Evolutionary conservation across 768 basidiomycete species (phyloP), one percentile per base, ranked within the genome.

Genomic region (Lentinula aciculospora): DNA sequence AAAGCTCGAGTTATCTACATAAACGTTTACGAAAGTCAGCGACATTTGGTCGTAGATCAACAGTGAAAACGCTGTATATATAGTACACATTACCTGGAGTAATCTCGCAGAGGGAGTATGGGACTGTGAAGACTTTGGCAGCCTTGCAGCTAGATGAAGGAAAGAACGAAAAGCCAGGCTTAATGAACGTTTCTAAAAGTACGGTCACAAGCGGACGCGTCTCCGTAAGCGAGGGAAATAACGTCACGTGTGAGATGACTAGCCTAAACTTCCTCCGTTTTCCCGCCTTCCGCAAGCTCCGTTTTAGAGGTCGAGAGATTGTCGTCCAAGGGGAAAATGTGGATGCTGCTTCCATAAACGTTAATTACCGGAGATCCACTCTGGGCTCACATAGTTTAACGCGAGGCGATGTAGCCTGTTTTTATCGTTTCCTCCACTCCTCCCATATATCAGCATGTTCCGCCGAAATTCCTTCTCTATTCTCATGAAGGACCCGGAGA

Each of bases 1-100:
- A 83, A 75, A 44, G 74, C 70, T 72, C 81, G 74, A 32, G 76
- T 73, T 62, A 81, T 67, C 83, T 85, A 3, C 12, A 62, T n/a
- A n/a, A n/a, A n/a, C n/a, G n/a, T n/a, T n/a, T n/a, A 28, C 36
- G 25, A 29, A n/a, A 25, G 9, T 39, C n/a, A 54, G 37, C 10
- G 3, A 28, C n/a, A 39, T 31, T 40, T 13, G 2, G 0, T n/a
- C 13, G 13, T 27, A n/a, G n/a, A n/a, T n/a, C n/a, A n/a, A n/a
- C n/a, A n/a, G n/a, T n/a, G n/a, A n/a, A n/a, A n/a, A n/a, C n/a
- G n/a, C n/a, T n/a, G n/a, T n/a, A n/a, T n/a, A n/a, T n/a, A n/a
- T n/a, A n/a, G n/a, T n/a, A n/a, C n/a, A n/a, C 4, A 29, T 7
- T 27, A 56, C 54, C 37, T 42, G 42, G 21, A 32, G 15, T 44